These are phyloP conservation scores for Tolypocladium cylindrosporum DNA, from an alignment of 2,329 filamentous ascomycete species.

Conservation along the genomic window DNA sequence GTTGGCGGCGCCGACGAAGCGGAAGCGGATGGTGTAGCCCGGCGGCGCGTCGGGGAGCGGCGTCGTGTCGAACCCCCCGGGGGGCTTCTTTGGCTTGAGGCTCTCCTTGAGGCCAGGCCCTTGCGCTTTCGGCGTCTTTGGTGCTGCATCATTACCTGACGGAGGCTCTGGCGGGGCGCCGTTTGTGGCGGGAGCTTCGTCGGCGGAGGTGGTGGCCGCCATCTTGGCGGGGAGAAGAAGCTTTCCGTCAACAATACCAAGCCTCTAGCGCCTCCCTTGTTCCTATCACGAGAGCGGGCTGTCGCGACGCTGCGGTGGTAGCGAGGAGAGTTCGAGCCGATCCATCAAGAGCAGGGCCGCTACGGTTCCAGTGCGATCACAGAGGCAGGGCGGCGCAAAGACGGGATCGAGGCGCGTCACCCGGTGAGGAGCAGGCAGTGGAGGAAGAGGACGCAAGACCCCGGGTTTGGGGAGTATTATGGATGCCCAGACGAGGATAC, in stretches of 20 bases:
- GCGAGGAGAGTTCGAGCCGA: neutral
- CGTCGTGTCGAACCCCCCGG: conserved; percentile 72
- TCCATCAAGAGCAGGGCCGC: neutral
- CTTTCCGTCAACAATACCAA: neutral
- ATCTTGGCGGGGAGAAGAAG: neutral
- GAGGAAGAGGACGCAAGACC: neutral
- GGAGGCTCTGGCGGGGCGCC: neutral
- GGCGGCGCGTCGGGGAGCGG: conserved; percentile 64
- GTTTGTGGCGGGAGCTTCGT: neutral
- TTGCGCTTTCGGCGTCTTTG: neutral
- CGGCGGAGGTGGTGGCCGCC: neutral
- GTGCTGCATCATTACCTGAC: neutral
- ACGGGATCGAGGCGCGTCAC: neutral
- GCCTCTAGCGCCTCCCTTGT: neutral
- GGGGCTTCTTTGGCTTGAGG: conserved; percentile 33
- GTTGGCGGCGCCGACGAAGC: conserved; percentile 70
- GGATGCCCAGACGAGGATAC: neutral
- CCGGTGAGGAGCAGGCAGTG: neutral
- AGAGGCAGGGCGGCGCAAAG: neutral
- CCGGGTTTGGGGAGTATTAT: neutral
- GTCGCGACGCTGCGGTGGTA: neutral
- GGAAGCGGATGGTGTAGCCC: conserved; percentile 79
- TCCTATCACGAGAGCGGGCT: no score
- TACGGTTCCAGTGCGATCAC: neutral
- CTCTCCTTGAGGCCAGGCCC: conserved; percentile 11